These are phyloP conservation scores for Dunaliella salina DNA, from an alignment of 163 green algal genomes.

Conservation along the genomic window DNA sequence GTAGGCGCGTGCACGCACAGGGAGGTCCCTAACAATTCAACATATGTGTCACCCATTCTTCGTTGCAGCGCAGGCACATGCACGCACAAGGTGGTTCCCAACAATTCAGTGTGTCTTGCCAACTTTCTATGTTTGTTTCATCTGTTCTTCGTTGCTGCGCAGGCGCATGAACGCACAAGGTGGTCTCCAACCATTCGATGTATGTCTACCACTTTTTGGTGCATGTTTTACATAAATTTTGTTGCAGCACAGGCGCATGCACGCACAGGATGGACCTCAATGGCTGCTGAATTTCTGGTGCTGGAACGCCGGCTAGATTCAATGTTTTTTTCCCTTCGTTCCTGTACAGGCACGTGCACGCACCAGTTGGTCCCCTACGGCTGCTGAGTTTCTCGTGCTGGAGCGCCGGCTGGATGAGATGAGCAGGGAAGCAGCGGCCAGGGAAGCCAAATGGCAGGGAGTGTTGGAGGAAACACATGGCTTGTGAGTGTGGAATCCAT, in stretches of 20 bases:
- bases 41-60: no score
- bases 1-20: not conserved
- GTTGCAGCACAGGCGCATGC: not conserved
- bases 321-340: no score
- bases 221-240: no score
- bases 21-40: no score
- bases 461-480: slow-evolving; percentile 31
- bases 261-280: no score
- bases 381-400: not conserved
- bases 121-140: not conserved
- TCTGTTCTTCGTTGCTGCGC: not conserved
- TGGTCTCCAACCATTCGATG: no score
- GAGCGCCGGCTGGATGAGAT: not conserved
- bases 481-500: slow-evolving; percentile 9
- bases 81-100: not conserved
- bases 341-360: not conserved
- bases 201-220: no score
- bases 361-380: not conserved
- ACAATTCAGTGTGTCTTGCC: no score
- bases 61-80: not conserved
- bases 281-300: not conserved
- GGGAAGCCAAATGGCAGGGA: slow-evolving; percentile 32
- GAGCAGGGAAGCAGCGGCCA: not conserved
- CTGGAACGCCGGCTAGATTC: not conserved
- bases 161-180: no score